Conservation (phyloP, 306 rosid species). For the Senna tora region DNA sequence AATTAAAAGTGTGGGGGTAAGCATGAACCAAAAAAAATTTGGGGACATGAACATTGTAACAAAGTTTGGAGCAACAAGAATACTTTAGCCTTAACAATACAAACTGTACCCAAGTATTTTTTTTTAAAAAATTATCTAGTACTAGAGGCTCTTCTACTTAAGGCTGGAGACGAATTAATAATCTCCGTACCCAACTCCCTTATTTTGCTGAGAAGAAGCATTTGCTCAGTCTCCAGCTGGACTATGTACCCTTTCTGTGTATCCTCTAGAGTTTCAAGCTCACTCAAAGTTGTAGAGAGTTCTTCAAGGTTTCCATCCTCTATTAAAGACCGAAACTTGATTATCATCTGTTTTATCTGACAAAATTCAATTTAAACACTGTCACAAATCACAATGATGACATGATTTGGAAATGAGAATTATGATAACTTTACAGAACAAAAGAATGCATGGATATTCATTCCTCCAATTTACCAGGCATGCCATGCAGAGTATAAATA, state of each 20-base stretch:
- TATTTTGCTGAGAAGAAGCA: constrained; percentile 68
- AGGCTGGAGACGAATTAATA: constrained; percentile 44
- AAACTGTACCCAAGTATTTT: too few relatives aligned
- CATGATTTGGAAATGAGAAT: constrained; percentile 11
- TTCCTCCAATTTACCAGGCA: background rate
- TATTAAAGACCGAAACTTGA: constrained; percentile 49
- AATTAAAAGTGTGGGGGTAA: too few relatives aligned
- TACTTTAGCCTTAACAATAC: too few relatives aligned
- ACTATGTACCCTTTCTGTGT: constrained; percentile 60
- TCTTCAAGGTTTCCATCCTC: constrained; percentile 61
- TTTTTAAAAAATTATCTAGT: background rate
- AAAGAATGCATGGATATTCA: constrained; percentile 1
- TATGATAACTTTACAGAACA: background rate
- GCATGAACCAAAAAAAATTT: too few relatives aligned
- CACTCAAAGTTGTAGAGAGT: constrained; percentile 48
- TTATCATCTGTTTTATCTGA: constrained; percentile 63
- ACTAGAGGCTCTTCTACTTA: constrained; percentile 39
- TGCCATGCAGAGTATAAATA: background rate
- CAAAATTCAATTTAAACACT: constrained; percentile 7
- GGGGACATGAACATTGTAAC: too few relatives aligned
- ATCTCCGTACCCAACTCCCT: constrained; percentile 69
- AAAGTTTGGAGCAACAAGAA: too few relatives aligned
- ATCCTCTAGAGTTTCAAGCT: constrained; percentile 67
- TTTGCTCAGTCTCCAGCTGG: constrained; percentile 75
- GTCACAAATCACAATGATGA: constrained; percentile 5